Evolutionary conservation across 768 basidiomycete genomes (phyloP).

Genomic region (Baorangia bicolor): DNA sequence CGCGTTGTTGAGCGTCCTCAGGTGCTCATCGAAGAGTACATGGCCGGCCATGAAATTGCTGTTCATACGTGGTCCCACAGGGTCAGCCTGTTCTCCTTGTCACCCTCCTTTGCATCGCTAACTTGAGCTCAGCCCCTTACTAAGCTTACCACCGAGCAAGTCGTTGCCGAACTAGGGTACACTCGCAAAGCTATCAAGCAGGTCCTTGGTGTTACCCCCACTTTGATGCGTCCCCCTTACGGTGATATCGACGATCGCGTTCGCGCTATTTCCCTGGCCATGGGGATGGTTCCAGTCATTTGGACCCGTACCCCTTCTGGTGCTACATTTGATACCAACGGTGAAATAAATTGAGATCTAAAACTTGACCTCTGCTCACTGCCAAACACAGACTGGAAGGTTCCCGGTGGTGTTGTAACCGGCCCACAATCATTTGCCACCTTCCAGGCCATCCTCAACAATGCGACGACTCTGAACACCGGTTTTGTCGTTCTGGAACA

Average conservation of each 20-base stretch:
- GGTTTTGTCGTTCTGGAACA: constrained; percentile 91
- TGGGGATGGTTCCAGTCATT: constrained; percentile 90
- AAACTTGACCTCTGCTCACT: constrained; percentile 6
- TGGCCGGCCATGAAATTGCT: constrained; percentile 75
- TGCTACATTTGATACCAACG: constrained; percentile 69
- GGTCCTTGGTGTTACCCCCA: constrained; percentile 74
- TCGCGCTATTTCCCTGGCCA: constrained; percentile 82
- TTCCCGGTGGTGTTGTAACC: constrained; percentile 70
- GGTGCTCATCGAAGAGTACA: constrained; percentile 77
- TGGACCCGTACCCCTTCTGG: constrained; percentile 71
- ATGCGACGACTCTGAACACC: constrained; percentile 57
- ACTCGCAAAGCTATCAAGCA: constrained; percentile 80
- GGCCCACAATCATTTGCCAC: constrained; percentile 64
- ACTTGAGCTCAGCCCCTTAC: constrained; percentile 52
- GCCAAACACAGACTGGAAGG: constrained; percentile 69
- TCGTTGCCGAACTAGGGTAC: constrained; percentile 94
- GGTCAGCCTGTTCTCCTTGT: constrained; percentile 33
- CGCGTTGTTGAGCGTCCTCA: constrained; percentile 77
- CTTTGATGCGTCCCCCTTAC: constrained; percentile 76
- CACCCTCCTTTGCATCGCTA: constrained; percentile 10
- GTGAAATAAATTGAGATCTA: constrained; percentile 33
- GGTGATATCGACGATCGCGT: constrained; percentile 94
- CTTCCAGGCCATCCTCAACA: constrained; percentile 73
- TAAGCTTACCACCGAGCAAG: constrained; percentile 70
- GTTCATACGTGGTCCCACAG: constrained; percentile 93